phyloP scores from a whole-genome alignment of 805 yeast species.

The Saccharomycopsis fibuligera region DNA sequence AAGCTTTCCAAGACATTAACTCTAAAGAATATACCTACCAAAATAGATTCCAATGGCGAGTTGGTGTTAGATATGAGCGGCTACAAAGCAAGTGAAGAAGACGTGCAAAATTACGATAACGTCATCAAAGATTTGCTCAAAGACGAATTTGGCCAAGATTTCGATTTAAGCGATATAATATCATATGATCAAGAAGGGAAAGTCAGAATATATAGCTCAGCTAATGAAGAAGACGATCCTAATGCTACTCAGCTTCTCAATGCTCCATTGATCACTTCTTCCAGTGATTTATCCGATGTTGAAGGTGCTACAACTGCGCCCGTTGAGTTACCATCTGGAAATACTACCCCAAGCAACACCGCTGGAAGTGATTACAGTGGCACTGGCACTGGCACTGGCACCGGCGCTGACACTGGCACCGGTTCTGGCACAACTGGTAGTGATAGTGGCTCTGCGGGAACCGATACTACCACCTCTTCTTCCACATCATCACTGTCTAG shows the following conservation, averaged over 20 bases:
- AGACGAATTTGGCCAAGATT: conserved; percentile 63
- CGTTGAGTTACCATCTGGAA: neutral
- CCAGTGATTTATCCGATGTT: conserved; percentile 16
- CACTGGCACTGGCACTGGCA: neutral
- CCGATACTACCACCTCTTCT: neutral
- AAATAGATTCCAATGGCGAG: conserved; percentile 84
- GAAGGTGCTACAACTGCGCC: conserved; percentile 9
- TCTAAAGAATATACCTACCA: conserved; percentile 77
- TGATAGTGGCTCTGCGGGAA: conserved; percentile 17
- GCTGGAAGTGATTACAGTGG: neutral
- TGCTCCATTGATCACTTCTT: conserved; percentile 20
- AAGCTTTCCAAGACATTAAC: conserved; percentile 59
- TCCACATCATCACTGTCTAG: neutral
- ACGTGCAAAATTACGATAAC: conserved; percentile 70
- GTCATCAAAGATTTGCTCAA: conserved; percentile 63
- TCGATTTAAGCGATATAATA: conserved; percentile 39
- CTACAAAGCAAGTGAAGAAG: conserved; percentile 79
- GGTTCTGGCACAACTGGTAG: conserved; percentile 20
- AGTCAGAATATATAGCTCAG: conserved; percentile 40
- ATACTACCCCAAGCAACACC: neutral
- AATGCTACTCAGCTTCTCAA: conserved; percentile 16
- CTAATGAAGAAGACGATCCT: conserved; percentile 24
- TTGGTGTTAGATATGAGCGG: conserved; percentile 91
- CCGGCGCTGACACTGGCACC: conserved; percentile 12
- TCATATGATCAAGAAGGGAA: conserved; percentile 63